phyloP scores from a whole-genome alignment of 495 filamentous ascomycete species.

The Penicilliopsis zonata region DNA sequence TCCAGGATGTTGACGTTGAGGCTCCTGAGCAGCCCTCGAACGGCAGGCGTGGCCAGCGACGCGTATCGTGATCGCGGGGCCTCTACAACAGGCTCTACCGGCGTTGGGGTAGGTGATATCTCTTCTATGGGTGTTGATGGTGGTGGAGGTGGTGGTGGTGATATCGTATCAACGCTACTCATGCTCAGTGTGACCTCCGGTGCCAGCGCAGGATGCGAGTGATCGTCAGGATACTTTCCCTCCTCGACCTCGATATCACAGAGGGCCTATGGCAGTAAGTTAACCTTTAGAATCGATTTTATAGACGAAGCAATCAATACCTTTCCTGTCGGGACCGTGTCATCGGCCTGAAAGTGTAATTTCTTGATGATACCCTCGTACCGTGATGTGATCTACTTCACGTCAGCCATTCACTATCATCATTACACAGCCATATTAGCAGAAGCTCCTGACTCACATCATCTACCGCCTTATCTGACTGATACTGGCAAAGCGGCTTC shows the following conservation, averaged over 20 bases:
- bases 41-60: conserved; percentile 79
- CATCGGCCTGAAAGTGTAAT: conserved; percentile 87
- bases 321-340: conserved; percentile 90
- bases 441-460: conserved; percentile 52
- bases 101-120: conserved; percentile 11
- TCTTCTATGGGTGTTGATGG: conserved; percentile 1
- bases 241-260: conserved; percentile 47
- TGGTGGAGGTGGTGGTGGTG: neutral
- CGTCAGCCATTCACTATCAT: too few species aligned
- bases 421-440: too few species aligned
- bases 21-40: conserved; percentile 75
- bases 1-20: conserved; percentile 63
- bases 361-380: conserved; percentile 95
- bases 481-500: conserved; percentile 94
- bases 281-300: conserved; percentile 3
- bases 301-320: too few species aligned
- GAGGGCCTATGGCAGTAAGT: conserved; percentile 26
- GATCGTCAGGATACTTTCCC: conserved; percentile 44
- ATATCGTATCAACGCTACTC: too few species aligned
- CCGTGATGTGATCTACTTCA: conserved; percentile 71
- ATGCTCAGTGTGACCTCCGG: neutral
- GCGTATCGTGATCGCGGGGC: conserved; percentile 40
- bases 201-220: conserved; percentile 22
- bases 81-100: conserved; percentile 5
- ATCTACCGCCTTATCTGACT: conserved; percentile 96